Evolutionary conservation across 768 basidiomycete species (phyloP).

Genomic region (Arthromyces matolae): DNA sequence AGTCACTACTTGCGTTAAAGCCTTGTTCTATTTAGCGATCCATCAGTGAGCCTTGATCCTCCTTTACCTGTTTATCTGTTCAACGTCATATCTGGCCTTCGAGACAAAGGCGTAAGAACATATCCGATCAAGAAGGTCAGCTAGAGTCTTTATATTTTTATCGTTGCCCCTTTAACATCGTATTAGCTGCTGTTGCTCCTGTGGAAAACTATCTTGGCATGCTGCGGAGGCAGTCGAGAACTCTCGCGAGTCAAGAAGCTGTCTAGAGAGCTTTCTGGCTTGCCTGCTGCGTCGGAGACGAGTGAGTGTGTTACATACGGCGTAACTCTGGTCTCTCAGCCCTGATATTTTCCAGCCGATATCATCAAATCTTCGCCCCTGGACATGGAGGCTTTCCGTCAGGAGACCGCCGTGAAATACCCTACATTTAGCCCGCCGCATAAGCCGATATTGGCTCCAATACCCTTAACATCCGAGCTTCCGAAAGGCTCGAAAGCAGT

Average conservation of each 20-base stretch:
- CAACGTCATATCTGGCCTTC: slow-evolving; percentile 82
- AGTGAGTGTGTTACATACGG: slow-evolving; percentile 24
- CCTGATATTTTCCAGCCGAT: slow-evolving; percentile 38
- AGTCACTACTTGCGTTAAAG: slow-evolving; percentile 28
- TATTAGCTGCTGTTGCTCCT: slow-evolving; percentile 81
- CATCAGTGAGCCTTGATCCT: slow-evolving; percentile 88
- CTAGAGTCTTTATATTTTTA: slow-evolving; percentile 11
- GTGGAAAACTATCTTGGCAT: slow-evolving; percentile 92
- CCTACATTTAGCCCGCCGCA: slow-evolving; percentile 82
- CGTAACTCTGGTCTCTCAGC: no score
- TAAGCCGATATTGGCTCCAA: slow-evolving; percentile 31
- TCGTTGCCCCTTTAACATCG: slow-evolving; percentile 10
- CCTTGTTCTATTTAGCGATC: slow-evolving; percentile 3
- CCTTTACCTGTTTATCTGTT: slow-evolving; percentile 92
- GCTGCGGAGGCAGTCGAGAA: slow-evolving; percentile 91
- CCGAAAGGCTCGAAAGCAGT: slow-evolving; percentile 28
- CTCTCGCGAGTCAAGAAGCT: slow-evolving; percentile 78
- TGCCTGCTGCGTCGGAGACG: slow-evolving; percentile 54
- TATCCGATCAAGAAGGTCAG: slow-evolving; percentile 96
- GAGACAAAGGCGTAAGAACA: slow-evolving; percentile 91
- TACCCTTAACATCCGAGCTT: slow-evolving; percentile 27
- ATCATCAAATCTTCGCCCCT: slow-evolving; percentile 87
- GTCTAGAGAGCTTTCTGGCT: slow-evolving; percentile 78
- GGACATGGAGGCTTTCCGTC: slow-evolving; percentile 85
- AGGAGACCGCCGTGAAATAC: slow-evolving; percentile 92